Base-by-base conservation (phyloP, 2,329 filamentous ascomycete species). In the Lachnellula occidentalis region DNA sequence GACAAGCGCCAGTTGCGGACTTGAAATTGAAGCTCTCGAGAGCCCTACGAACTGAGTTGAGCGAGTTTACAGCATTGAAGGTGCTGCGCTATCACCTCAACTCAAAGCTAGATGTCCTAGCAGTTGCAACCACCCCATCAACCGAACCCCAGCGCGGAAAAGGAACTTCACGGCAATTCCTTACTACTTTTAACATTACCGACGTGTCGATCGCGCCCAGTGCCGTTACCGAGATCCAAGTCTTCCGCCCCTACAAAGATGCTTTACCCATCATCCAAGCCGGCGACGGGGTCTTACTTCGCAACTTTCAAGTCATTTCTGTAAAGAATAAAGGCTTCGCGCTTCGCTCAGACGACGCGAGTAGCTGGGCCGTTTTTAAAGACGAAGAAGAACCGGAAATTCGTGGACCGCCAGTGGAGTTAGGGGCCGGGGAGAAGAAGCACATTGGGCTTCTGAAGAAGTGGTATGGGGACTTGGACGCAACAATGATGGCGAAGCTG, bases 281-380 rank as follows among this genome's bases (percentile, higher is more conserved):
- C 4, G 83, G 83, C 5, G 82, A 86, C 61, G 75, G 80, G 2
- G 73, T 86, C 34, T 72, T 86, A 34, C 74, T 86, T 39, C 76
- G 79, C 22, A 73, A 76, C 47, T 81, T 86, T 59, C 73, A 74
- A 27, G 78, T 83, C 14, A 72, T 77, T 42, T 72, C 80, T 2
- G 69, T 84, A 49, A 76, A 77, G 55, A 73, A 73, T 45, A 77
- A 77, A 50, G 81, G 78, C 1, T 83, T 80, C 58, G 81, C 79
- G 0, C 69, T 85, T 48, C 71, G 75, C 47, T 67, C 65, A 12
- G 63, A 64, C 11, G 78, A 79, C 45, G 72, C 71, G 34, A 84
- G 80, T 15, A 78, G 79, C 51, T 86, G 83, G 79, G 82, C 80
- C 2, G 80, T 86, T 3, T 85, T 82, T 58, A 79, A 83, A 60